A percentile compares a stretch with the other conserved stretches of the same genome.
Evolutionary conservation across 768 basidiomycete species (phyloP).

Genomic region (Hericium rajendrae): DNA sequence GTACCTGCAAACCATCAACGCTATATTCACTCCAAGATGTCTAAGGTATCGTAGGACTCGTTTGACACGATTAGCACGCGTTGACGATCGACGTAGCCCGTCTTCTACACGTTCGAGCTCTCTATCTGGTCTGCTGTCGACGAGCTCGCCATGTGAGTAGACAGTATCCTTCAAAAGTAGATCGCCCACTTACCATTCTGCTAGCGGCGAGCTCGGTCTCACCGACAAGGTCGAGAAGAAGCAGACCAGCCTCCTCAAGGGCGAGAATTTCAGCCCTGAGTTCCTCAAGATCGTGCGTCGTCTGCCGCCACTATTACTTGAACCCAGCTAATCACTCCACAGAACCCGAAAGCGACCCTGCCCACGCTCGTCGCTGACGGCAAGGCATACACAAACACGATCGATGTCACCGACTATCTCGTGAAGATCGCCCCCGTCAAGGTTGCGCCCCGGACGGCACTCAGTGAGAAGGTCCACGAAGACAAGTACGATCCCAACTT

Average conservation of each 20-base stretch:
- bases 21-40: too few relatives aligned
- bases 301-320: neutral
- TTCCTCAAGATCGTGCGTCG: constrained; percentile 32
- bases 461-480: neutral
- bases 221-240: constrained; percentile 26
- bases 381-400: neutral
- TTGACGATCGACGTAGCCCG: constrained; percentile 7
- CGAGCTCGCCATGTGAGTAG: constrained; percentile 32
- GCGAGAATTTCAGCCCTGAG: constrained; percentile 37
- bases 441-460: neutral
- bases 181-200: neutral
- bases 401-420: neutral
- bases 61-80: too few relatives aligned
- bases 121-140: constrained; percentile 34
- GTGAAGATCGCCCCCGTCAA: neutral
- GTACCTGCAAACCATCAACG: too few relatives aligned
- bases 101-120: constrained; percentile 26
- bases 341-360: neutral
- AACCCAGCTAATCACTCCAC: neutral
- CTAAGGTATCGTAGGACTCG: too few relatives aligned
- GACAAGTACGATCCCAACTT: neutral
- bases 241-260: constrained; percentile 32
- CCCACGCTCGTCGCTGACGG: neutral
- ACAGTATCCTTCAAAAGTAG: neutral
- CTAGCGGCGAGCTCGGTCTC: constrained; percentile 33